phyloP scores from a whole-genome alignment of 192 early-diverging fungal genomes.

The Coemansia sp. region DNA sequence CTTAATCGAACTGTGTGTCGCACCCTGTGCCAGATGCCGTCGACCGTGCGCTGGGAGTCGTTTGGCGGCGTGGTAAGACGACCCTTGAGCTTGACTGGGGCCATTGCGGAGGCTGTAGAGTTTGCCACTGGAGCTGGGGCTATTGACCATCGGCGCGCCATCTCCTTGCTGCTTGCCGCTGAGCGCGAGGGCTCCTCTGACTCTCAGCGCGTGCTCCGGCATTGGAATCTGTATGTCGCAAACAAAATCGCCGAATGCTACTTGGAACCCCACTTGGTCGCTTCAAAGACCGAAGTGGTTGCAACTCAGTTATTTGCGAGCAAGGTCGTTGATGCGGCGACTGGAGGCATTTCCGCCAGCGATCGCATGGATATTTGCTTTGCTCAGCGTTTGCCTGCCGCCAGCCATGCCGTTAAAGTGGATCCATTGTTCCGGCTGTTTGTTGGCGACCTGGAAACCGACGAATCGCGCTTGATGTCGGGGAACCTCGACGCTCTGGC shows the following conservation, averaged over 20 bases:
- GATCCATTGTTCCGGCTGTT: neutral
- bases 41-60: neutral
- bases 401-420: neutral
- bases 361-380: slow-evolving; percentile 6
- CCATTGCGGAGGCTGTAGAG: neutral
- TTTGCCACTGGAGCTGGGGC: neutral
- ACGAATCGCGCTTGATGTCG: too few relatives aligned
- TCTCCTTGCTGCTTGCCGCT: neutral
- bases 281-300: neutral
- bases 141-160: neutral
- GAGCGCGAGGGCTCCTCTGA: neutral
- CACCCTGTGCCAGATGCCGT: neutral
- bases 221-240: neutral
- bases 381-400: neutral
- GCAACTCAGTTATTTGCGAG: neutral
- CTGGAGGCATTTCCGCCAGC: neutral
- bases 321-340: neutral
- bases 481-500: neutral
- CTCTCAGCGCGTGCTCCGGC: neutral
- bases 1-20: slow-evolving; percentile 1
- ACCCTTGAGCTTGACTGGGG: neutral
- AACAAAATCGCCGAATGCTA: neutral
- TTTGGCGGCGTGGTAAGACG: neutral
- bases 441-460: too few relatives aligned
- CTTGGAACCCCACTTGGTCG: neutral